Evolutionary conservation across 169 alveolate genomes (phyloP), one percentile per base, ranked within the genome.

Genomic region (Eimeria sp.): DNA sequence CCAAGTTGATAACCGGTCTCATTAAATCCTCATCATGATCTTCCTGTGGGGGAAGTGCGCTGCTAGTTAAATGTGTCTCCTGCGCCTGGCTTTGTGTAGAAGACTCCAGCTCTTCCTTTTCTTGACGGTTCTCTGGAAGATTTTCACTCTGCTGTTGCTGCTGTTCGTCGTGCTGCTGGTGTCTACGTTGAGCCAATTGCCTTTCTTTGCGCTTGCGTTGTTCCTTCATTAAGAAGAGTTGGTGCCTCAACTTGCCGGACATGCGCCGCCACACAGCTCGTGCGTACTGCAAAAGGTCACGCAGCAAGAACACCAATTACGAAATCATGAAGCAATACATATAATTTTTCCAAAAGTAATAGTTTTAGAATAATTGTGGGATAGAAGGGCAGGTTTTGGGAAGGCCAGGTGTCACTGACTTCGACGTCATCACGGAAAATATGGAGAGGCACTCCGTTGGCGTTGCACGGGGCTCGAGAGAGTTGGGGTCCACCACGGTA

Each of bases 171-270:
- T n/a, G 40, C 49, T 49, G 70, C 2, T 51, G 89, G 0, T 80
- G 70, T 0, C 18, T 49, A 7, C 49, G 63, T 13, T 22, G 47
- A 13, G 89, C 67, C 30, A 49, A 5, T 11, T 51, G 45, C 30
- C 27, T 13, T 9, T 47, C 89, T 80, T 16, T 49, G 34, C 51
- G 89, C 27, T 25, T 80, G 14, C 89, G 14, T 30, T 80, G 51
- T n/a, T 80, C 89, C 47, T 72, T 80, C 51, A 80, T 22, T 49
- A 80, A 7, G 30, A 80, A 47, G 40, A 80, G 34, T n/a, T 80
- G 65, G 70, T 80, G 89, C 65, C 89, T 47, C 72, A 80, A 58
- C 89, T 80, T 80, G 25, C 73, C 89, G 18, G 89, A 80, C 70
- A 80, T 47, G 72, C 89, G 89, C 61, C 70, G 22, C 89, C 89